Conservation (phyloP, 345 rosid species). For the Corchorus capsularis region DNA sequence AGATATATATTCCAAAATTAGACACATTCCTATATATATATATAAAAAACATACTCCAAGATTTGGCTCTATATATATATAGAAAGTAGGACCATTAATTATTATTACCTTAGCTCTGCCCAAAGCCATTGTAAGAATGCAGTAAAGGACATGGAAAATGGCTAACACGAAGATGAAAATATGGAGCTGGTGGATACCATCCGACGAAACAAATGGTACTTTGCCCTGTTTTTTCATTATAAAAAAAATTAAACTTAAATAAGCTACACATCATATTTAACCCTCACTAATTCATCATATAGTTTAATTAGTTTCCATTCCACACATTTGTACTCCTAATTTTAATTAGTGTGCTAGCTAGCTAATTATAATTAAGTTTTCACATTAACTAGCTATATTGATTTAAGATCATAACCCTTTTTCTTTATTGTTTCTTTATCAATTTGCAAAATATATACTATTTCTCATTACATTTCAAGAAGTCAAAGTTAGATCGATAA, state of each 20-base stretch:
- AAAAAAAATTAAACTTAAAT: too few relatives aligned
- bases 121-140: slow-evolving; percentile 66
- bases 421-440: neutral
- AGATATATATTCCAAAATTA: neutral
- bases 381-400: neutral
- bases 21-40: too few relatives aligned
- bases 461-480: too few relatives aligned
- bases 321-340: neutral
- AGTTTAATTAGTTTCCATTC: too few relatives aligned
- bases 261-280: too few relatives aligned
- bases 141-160: slow-evolving; percentile 74
- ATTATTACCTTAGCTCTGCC: slow-evolving; percentile 71
- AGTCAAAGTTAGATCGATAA: too few relatives aligned
- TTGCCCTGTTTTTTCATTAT: slow-evolving; percentile 48
- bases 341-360: neutral
- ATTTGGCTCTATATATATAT: neutral
- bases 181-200: slow-evolving; percentile 91
- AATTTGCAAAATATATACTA: too few relatives aligned
- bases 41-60: too few relatives aligned
- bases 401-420: neutral
- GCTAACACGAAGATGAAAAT: slow-evolving; percentile 87
- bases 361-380: neutral
- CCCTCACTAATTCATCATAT: too few relatives aligned
- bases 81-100: too few relatives aligned
- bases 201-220: slow-evolving; percentile 79